Conservation (phyloP, 2,329 filamentous ascomycete species). For the Hypomyces perniciosus region DNA sequence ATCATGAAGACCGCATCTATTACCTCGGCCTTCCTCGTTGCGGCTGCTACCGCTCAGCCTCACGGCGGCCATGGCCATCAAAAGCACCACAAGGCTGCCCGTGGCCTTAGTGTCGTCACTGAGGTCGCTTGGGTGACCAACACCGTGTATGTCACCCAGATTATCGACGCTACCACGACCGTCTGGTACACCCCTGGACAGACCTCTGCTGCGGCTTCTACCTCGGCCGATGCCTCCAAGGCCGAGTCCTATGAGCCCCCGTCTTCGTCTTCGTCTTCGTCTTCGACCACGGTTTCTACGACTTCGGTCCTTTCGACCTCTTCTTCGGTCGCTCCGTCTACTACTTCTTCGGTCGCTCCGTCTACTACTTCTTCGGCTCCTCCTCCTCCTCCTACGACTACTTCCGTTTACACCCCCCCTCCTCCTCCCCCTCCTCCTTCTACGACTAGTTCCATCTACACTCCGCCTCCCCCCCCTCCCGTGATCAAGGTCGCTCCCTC, state of each 20-base stretch:
- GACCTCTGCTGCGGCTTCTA: slow-evolving; percentile 22
- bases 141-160: slow-evolving; percentile 40
- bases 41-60: slow-evolving; percentile 46
- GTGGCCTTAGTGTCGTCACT: slow-evolving; percentile 35
- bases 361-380: slow-evolving; percentile 17
- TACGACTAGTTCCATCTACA: slow-evolving; percentile 1
- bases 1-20: slow-evolving; percentile 38
- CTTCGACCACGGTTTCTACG: background rate
- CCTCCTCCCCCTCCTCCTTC: slow-evolving; percentile 19
- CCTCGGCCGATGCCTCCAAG: slow-evolving; percentile 19
- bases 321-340: no score
- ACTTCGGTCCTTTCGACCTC: slow-evolving; percentile 15
- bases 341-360: no score
- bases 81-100: slow-evolving; percentile 33
- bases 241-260: slow-evolving; percentile 27
- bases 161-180: slow-evolving; percentile 44
- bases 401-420: slow-evolving; percentile 21
- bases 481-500: slow-evolving; percentile 12
- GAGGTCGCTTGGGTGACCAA: slow-evolving; percentile 47
- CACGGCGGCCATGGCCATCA: slow-evolving; percentile 33
- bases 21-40: slow-evolving; percentile 29
- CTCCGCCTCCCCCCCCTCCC: slow-evolving; percentile 12
- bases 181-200: slow-evolving; percentile 33
- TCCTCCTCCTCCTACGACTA: slow-evolving; percentile 16
- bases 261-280: slow-evolving; percentile 2